Evolutionary conservation across 441 rosid species (phyloP).

Genomic region (Corymbia citriodora): DNA sequence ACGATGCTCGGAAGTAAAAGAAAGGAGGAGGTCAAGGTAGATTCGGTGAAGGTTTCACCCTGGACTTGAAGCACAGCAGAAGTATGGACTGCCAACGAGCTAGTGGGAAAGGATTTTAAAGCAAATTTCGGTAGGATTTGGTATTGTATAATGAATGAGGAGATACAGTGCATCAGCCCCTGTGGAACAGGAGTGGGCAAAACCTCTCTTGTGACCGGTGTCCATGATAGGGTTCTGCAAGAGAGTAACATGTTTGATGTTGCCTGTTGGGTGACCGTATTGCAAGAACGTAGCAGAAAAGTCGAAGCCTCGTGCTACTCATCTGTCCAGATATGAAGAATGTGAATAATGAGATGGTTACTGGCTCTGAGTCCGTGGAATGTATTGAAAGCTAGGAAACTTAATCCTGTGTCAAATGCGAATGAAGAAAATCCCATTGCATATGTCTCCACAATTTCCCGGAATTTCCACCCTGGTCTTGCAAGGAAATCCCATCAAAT

Average conservation of each 20-base stretch:
- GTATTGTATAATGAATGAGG: not conserved
- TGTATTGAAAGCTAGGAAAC: not conserved
- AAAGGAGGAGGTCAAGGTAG: not conserved
- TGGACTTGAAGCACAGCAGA: not conserved
- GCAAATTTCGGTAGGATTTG: not conserved
- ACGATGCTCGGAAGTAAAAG: not conserved
- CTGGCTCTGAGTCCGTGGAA: not conserved
- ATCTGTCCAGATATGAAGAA: rapidly evolving
- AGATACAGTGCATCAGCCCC: rapidly evolving
- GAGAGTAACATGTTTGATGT: not conserved
- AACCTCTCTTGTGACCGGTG: not conserved
- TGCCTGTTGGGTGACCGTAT: not conserved
- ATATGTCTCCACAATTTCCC: not conserved
- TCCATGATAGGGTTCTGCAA: not conserved
- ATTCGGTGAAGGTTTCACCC: not conserved
- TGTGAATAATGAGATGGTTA: not conserved
- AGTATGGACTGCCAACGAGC: not conserved
- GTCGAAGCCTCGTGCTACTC: not conserved
- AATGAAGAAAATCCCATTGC: not conserved
- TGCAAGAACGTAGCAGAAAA: not conserved
- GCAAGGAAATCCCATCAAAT: not conserved
- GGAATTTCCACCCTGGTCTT: not conserved
- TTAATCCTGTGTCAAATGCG: not conserved
- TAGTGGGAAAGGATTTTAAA: not conserved
- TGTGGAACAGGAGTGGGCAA: not conserved